Base-by-base conservation (phyloP, 2,329 filamentous ascomycete species). In the Xenosphaeropsis pyriputrescens region DNA sequence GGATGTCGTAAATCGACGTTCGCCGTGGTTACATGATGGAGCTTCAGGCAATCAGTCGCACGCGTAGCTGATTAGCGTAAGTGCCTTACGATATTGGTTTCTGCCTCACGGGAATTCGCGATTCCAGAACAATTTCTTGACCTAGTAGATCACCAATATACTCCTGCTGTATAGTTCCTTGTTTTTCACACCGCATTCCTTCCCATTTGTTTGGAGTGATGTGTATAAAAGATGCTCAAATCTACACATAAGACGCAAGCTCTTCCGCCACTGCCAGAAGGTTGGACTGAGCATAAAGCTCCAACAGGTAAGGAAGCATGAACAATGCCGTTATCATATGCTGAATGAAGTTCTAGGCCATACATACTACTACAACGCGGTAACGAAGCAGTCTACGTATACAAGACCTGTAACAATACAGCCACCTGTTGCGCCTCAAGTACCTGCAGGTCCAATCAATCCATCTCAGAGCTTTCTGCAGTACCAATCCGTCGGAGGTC, bases 201-300 rank as follows among this genome's bases (percentile, higher is more conserved):
- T 26, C 22, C 8, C 8, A 3, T 26, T 26, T 9, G 12, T 26
- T 26, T 26, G 22, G 8, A 26, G 22, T 26, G 22, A 26, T 26
- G 22, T 9, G 42, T 35, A 19, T 18, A 22, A 9, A 44, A 36
- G 17, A 85, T 85, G 80, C 64, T 89, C 35, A 85, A 77, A 53
- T 84, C 80, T 15, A 88, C 83, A n/a, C 76, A 88, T 58, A 75
- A 14, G 37, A 15, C 38, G 13, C 35, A 43, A n/a, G 36, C 43
- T 16, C 46, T 40, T 11, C 65, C 72, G 34, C 74, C 82, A 29
- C 65, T 95, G 1, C 79, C 78, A 18, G 67, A 78, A 32, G 86
- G 85, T 45, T 95, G 88, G 88, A 85, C 82, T n/a, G 84, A 93
- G 58, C 86, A 95, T 61, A 88, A 79, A 59, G 85, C 88, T 37